These are phyloP conservation scores for Podosphaera fusca DNA, from an alignment of 2,329 filamentous ascomycete genomes.

Conservation along the genomic window DNA sequence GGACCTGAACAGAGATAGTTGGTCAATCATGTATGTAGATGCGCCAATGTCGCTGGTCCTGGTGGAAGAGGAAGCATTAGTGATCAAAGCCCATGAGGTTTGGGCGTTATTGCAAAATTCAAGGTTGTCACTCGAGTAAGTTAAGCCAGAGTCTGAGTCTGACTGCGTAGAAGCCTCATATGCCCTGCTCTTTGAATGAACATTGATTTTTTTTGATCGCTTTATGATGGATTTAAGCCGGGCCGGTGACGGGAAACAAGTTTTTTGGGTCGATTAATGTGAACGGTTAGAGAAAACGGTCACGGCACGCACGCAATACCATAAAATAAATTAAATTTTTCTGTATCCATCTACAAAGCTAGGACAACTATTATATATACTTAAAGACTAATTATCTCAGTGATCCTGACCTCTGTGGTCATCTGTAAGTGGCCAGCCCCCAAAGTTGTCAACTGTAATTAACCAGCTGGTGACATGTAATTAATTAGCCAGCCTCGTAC, in stretches of 20 bases:
- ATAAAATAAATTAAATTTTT: not conserved
- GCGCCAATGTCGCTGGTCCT: not conserved
- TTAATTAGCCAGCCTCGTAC: too few relatives aligned
- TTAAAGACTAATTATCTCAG: too few relatives aligned
- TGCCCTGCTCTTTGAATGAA: not conserved
- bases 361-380: too few relatives aligned
- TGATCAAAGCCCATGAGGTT: not conserved
- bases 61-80: not conserved
- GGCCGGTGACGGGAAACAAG: not conserved
- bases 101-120: not conserved
- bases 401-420: too few relatives aligned
- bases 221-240: not conserved
- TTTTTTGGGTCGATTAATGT: not conserved
- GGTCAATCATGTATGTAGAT: not conserved
- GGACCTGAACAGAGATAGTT: not conserved
- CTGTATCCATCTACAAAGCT: not conserved
- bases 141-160: not conserved
- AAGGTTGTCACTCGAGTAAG: not conserved
- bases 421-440: too few relatives aligned
- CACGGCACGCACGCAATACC: not conserved
- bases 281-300: not conserved
- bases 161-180: not conserved
- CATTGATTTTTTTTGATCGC: not conserved
- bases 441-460: too few relatives aligned
- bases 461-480: too few relatives aligned